These are phyloP conservation scores for Luffa aegyptiaca DNA, from an alignment of 306 rosid species.

Conservation along the genomic window DNA sequence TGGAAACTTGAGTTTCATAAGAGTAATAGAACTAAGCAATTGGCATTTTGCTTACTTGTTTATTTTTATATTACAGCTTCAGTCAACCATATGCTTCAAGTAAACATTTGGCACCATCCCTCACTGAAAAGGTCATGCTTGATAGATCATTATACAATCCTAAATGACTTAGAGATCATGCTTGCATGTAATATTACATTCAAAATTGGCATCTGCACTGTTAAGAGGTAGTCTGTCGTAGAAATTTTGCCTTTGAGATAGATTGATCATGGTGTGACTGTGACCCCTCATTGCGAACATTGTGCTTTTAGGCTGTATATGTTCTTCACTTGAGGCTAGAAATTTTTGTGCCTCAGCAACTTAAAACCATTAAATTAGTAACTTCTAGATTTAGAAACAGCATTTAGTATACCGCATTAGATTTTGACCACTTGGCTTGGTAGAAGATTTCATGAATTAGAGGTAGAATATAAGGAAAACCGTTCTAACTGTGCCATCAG, in stretches of 20 bases:
- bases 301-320: neutral
- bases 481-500: no score
- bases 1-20: neutral
- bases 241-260: neutral
- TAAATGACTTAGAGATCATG: neutral
- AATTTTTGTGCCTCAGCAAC: neutral
- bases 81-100: neutral
- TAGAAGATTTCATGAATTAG: no score
- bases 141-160: neutral
- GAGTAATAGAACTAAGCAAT: neutral
- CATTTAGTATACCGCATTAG: neutral
- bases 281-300: neutral
- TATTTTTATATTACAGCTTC: neutral
- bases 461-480: no score
- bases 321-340: neutral
- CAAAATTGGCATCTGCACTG: neutral
- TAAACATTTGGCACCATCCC: neutral
- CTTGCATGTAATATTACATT: neutral
- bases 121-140: neutral
- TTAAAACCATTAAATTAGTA: neutral
- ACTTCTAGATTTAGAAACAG: neutral
- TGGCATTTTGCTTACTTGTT: neutral
- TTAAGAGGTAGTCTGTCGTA: neutral
- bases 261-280: neutral
- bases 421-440: neutral